phyloP scores from a whole-genome alignment of 2,329 filamentous ascomycete genomes.

The Aspergillus glaucus region DNA sequence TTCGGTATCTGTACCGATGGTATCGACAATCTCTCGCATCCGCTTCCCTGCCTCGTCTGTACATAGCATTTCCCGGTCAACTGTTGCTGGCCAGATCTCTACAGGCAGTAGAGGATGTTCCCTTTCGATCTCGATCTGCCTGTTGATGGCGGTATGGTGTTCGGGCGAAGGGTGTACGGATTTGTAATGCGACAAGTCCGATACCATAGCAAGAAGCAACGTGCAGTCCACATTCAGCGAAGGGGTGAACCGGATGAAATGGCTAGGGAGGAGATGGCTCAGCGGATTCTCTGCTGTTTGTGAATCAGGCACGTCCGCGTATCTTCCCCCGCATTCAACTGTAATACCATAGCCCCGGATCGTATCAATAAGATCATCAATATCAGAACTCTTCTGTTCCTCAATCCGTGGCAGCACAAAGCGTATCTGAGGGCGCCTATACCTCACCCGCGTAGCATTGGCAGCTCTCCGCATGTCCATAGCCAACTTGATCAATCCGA shows the following conservation, averaged over 20 bases:
- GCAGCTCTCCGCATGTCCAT: slow-evolving; percentile 54
- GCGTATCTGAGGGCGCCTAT: slow-evolving; percentile 53
- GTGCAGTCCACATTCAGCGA: slow-evolving; percentile 50
- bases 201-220: slow-evolving; percentile 64
- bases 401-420: slow-evolving; percentile 57
- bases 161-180: slow-evolving; percentile 42
- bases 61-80: slow-evolving; percentile 54
- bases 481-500: slow-evolving; percentile 57
- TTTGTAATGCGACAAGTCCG: slow-evolving; percentile 61
- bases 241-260: slow-evolving; percentile 36
- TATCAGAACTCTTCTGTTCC: slow-evolving; percentile 45
- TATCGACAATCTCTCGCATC: slow-evolving; percentile 60
- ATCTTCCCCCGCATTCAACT: slow-evolving; percentile 30
- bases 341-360: slow-evolving; percentile 47
- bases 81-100: slow-evolving; percentile 58
- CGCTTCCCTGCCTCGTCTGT: slow-evolving; percentile 59
- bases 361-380: slow-evolving; percentile 51
- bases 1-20: slow-evolving; percentile 58
- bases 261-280: slow-evolving; percentile 32
- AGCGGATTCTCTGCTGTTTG: slow-evolving; percentile 13
- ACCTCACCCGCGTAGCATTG: slow-evolving; percentile 50
- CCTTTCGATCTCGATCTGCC: slow-evolving; percentile 60
- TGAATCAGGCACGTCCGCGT: slow-evolving; percentile 6
- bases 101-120: slow-evolving; percentile 55
- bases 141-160: slow-evolving; percentile 55